A percentile compares a stretch with the other conserved stretches of the same genome.
Evolutionary conservation across 2,329 filamentous ascomycete genomes (phyloP).

Genomic region (Helotiales sp.): DNA sequence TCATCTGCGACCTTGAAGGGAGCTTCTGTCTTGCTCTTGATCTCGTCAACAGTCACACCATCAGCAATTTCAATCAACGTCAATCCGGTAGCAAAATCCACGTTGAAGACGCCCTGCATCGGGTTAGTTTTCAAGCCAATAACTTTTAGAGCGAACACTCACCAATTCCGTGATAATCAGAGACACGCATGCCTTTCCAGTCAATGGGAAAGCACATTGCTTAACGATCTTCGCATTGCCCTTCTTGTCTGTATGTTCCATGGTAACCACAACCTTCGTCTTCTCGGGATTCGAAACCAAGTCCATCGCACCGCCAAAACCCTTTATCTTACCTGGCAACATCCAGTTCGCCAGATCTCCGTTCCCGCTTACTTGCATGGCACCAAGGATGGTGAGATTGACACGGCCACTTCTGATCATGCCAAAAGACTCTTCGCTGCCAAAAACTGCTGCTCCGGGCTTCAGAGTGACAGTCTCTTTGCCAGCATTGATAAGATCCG

Average conservation of each 20-base stretch:
- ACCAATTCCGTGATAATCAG: slow-evolving; percentile 88
- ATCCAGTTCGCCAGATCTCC: slow-evolving; percentile 87
- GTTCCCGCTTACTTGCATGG: slow-evolving; percentile 71
- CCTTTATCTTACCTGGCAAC: slow-evolving; percentile 83
- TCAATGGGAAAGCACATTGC: slow-evolving; percentile 93
- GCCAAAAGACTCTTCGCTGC: slow-evolving; percentile 86
- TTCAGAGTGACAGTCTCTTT: slow-evolving; percentile 90
- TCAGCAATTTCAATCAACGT: slow-evolving; percentile 85
- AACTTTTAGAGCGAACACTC: slow-evolving; percentile 35
- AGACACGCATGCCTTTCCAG: slow-evolving; percentile 81
- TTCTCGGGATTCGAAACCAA: slow-evolving; percentile 80
- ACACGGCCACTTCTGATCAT: slow-evolving; percentile 91
- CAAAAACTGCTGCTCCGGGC: slow-evolving; percentile 77
- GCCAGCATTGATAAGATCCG: slow-evolving; percentile 88
- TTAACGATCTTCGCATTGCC: slow-evolving; percentile 92
- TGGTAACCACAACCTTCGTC: slow-evolving; percentile 94
- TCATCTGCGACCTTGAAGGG: slow-evolving; percentile 80
- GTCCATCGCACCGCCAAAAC: slow-evolving; percentile 92
- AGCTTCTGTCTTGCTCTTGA: slow-evolving; percentile 84
- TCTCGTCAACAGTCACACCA: slow-evolving; percentile 85
- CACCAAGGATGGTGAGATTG: slow-evolving; percentile 83
- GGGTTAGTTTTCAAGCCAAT: not conserved
- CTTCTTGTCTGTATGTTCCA: slow-evolving; percentile 97
- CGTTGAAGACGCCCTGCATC: slow-evolving; percentile 62
- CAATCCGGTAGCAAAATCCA: slow-evolving; percentile 78